Percentiles rank a stretch among this genome's conserved stretches.
phyloP scores from a whole-genome alignment of 768 basidiomycete genomes.

The Pleurotus tuber-regium region DNA sequence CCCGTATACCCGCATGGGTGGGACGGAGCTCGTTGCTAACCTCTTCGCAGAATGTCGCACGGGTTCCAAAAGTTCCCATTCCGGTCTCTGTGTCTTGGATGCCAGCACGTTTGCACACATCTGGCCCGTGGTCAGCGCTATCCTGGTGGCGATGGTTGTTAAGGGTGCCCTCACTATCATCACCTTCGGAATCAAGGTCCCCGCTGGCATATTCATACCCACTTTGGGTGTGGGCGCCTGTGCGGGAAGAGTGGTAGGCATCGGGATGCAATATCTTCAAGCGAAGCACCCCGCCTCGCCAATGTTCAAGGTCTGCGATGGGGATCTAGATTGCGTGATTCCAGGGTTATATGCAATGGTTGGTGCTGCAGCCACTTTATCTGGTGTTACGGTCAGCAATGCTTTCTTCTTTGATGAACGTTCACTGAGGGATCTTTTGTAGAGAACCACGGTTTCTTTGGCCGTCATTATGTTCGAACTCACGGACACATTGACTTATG shows the following conservation, averaged over 20 bases:
- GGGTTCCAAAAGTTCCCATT: conserved; percentile 51
- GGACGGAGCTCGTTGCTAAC: conserved; percentile 91
- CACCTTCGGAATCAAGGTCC: conserved; percentile 90
- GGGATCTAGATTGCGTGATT: conserved; percentile 71
- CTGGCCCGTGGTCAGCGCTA: conserved; percentile 59
- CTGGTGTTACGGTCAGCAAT: conserved; percentile 84
- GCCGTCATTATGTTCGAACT: conserved; percentile 97
- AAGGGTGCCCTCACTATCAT: conserved; percentile 80
- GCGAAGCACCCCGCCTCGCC: conserved; percentile 53
- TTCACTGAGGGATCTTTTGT: conserved; percentile 4
- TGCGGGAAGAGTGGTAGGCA: conserved; percentile 84
- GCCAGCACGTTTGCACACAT: conserved; percentile 53
- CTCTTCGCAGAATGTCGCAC: conserved; percentile 84
- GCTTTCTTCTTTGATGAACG: not conserved
- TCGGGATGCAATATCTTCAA: conserved; percentile 75
- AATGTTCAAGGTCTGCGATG: conserved; percentile 66
- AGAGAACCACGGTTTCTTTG: conserved; percentile 89
- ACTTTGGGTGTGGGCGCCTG: conserved; percentile 94
- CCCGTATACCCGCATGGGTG: conserved; percentile 89
- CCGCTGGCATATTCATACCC: conserved; percentile 96
- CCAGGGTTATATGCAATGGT: conserved; percentile 96
- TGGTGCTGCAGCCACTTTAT: conserved; percentile 90
- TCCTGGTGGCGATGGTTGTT: conserved; percentile 77
- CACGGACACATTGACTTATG: conserved; percentile 90
- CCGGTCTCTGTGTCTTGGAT: conserved; percentile 69